Evolutionary conservation across 208 protist genomes (phyloP).

Genomic region (Entamoeba invadens): DNA sequence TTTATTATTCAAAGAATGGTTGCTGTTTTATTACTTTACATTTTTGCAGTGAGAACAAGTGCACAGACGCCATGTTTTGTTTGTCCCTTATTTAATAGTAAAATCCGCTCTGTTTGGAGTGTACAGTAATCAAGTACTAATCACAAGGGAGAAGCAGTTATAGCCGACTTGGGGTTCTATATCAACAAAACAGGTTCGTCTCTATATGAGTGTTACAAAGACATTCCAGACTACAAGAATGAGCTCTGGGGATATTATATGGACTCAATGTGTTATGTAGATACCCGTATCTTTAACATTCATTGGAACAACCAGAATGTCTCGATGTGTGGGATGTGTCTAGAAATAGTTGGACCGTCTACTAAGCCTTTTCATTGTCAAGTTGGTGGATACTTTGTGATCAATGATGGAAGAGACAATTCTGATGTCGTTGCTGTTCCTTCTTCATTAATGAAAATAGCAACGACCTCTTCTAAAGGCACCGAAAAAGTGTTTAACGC

Average conservation of each 20-base stretch:
- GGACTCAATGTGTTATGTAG: background rate
- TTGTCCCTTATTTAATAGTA: background rate
- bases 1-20: too few relatives aligned
- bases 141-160: background rate
- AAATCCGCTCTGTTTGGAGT: background rate
- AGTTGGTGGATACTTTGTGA: background rate
- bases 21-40: too few relatives aligned
- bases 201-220: background rate
- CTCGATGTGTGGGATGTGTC: background rate
- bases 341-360: background rate
- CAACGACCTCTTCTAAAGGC: background rate
- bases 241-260: background rate
- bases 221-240: background rate
- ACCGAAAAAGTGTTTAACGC: background rate
- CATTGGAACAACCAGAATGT: background rate
- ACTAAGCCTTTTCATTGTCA: background rate
- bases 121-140: background rate
- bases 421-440: background rate
- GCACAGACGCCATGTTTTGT: background rate
- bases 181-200: background rate
- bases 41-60: too few relatives aligned
- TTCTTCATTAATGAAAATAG: background rate
- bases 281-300: background rate
- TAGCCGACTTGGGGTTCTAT: background rate
- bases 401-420: background rate